These are phyloP conservation scores for Arctium lappa DNA, from an alignment of 129 eudicot species.

Conservation along the genomic window DNA sequence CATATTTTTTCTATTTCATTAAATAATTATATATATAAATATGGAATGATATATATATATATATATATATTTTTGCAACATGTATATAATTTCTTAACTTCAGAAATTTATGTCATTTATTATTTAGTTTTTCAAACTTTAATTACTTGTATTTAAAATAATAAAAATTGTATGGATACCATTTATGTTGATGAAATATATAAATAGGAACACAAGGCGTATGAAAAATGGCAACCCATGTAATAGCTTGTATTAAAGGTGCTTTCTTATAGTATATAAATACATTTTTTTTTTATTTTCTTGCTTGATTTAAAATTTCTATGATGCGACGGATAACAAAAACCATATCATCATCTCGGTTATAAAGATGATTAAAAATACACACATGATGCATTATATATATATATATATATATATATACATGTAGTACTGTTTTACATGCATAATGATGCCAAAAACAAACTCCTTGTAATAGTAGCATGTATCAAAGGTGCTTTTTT, in stretches of 20 bases:
- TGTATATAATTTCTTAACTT: too few relatives aligned
- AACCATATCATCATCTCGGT: not conserved
- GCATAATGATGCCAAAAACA: not conserved
- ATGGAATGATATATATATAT: too few relatives aligned
- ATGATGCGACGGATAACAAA: not conserved
- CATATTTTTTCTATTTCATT: not conserved
- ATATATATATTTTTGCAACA: too few relatives aligned
- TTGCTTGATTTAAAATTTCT: not conserved
- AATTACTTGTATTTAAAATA: too few relatives aligned
- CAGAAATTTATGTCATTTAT: too few relatives aligned
- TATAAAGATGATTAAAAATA: not conserved
- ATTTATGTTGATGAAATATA: too few relatives aligned
- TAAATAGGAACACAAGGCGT: not conserved
- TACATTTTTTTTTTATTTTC: not conserved
- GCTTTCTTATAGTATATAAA: not conserved
- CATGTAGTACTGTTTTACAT: too few relatives aligned
- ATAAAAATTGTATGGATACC: too few relatives aligned
- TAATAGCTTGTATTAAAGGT: not conserved
- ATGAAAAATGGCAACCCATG: not conserved
- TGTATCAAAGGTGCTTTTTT: not conserved
- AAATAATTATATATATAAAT: too few relatives aligned
- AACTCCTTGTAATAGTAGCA: not conserved
- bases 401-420: too few relatives aligned
- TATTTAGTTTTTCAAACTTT: too few relatives aligned
- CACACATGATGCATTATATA: too few relatives aligned